Conservation (phyloP, 306 rosid species). For the Prunus mume region DNA sequence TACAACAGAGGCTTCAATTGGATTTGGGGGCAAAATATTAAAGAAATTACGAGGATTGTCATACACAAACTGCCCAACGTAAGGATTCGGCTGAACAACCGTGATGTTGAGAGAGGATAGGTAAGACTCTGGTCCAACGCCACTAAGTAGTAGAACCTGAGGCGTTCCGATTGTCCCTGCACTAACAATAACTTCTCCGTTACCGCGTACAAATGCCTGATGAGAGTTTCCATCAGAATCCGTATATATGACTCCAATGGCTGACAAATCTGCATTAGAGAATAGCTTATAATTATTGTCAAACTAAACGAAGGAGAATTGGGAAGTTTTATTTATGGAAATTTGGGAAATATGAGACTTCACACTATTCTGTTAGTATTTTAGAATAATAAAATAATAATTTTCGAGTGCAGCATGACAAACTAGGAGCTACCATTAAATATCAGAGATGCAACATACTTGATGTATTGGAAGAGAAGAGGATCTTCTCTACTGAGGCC, state of each 20-base stretch:
- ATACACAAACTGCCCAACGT: slow-evolving; percentile 26
- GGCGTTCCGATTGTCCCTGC: slow-evolving; percentile 36
- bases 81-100: neutral
- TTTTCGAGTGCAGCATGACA: neutral
- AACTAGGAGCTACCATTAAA: neutral
- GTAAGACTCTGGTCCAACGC: slow-evolving; percentile 18
- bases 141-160: slow-evolving; percentile 27
- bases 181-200: slow-evolving; percentile 28
- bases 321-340: too few relatives aligned
- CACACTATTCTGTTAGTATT: neutral
- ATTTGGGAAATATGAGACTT: too few relatives aligned
- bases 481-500: slow-evolving; percentile 17
- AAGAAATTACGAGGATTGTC: slow-evolving; percentile 26
- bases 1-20: neutral
- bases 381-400: neutral
- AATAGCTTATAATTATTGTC: neutral
- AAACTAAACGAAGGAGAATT: neutral
- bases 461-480: slow-evolving; percentile 15
- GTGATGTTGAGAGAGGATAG: slow-evolving; percentile 24
- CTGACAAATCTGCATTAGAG: too few relatives aligned
- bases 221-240: slow-evolving; percentile 18
- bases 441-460: neutral
- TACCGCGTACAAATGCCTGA: slow-evolving; percentile 1
- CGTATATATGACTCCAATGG: neutral
- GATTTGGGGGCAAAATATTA: slow-evolving; percentile 8